These are phyloP conservation scores for Rubus idaeus DNA, from an alignment of 306 rosid genomes.

Conservation along the genomic window DNA sequence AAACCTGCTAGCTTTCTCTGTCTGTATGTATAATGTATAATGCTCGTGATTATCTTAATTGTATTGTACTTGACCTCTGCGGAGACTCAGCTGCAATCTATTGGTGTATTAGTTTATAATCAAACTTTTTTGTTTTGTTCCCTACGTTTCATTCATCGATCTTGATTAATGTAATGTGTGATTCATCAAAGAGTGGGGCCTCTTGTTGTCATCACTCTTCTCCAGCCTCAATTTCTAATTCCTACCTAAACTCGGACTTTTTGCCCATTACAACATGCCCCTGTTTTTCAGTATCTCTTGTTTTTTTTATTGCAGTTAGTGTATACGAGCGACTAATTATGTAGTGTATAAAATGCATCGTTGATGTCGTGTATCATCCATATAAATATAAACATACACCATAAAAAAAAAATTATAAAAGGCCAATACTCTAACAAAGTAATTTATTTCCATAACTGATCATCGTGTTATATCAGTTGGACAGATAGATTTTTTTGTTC, in stretches of 20 bases:
- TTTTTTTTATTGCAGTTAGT: not conserved
- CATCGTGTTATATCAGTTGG: too few relatives aligned
- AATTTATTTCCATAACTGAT: too few relatives aligned
- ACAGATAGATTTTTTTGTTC: not conserved
- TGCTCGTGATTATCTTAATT: conserved; percentile 60
- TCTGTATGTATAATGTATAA: not conserved
- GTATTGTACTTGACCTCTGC: conserved; percentile 43
- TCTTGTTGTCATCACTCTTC: conserved; percentile 35
- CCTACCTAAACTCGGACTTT: conserved; percentile 81
- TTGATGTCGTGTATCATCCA: not conserved
- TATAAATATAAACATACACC: too few relatives aligned
- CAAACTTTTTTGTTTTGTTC: conserved; percentile 9
- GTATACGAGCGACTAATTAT: not conserved
- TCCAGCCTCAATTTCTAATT: conserved; percentile 27
- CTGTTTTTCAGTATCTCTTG: conserved; percentile 34
- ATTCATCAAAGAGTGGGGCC: conserved; percentile 27
- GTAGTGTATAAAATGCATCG: not conserved
- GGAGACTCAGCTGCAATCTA: conserved; percentile 23
- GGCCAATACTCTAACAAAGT: too few relatives aligned
- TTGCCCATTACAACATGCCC: conserved; percentile 23
- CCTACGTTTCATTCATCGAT: not conserved
- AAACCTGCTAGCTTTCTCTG: conserved; percentile 9
- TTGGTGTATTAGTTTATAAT: conserved; percentile 10
- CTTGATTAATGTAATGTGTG: not conserved
- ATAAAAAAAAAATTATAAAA: too few relatives aligned